These are phyloP conservation scores for Pyrrhoderma noxium DNA, from an alignment of 1,284 basidiomycete genomes.

Conservation along the genomic window DNA sequence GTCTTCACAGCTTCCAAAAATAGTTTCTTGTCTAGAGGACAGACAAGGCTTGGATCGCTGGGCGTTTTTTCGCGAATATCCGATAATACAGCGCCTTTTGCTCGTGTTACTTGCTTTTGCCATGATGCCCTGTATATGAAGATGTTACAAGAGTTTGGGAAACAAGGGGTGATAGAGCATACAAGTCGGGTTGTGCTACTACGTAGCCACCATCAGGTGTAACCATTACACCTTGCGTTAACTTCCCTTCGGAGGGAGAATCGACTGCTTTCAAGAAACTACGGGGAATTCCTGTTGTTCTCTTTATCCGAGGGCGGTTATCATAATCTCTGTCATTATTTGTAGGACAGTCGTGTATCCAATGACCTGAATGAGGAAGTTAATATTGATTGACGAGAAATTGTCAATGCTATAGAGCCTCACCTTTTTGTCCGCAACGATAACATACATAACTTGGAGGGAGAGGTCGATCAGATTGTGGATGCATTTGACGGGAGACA, in stretches of 20 bases:
- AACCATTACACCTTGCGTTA: conserved; percentile 87
- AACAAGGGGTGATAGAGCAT: too few species aligned
- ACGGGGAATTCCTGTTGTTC: conserved; percentile 96
- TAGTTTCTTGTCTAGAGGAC: conserved; percentile 85
- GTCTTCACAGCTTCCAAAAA: conserved; percentile 86
- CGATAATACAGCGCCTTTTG: conserved; percentile 69
- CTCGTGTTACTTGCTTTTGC: conserved; percentile 81
- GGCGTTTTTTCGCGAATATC: conserved; percentile 84
- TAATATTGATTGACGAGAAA: neutral
- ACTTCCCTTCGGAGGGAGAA: conserved; percentile 66
- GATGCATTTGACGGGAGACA: conserved; percentile 34
- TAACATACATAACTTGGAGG: conserved; percentile 99
- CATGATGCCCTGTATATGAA: conserved; percentile 62
- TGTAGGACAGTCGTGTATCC: conserved; percentile 99
- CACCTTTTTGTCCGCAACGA: conserved; percentile 96
- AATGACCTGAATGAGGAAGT: conserved; percentile 63
- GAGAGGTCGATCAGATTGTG: conserved; percentile 59
- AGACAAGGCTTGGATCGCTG: conserved; percentile 69
- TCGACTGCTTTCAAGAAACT: conserved; percentile 97
- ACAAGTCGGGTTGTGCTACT: conserved; percentile 89
- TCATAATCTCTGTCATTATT: conserved; percentile 95
- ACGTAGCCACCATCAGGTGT: conserved; percentile 96
- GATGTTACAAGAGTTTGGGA: neutral
- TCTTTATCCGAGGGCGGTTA: conserved; percentile 91
- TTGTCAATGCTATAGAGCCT: conserved; percentile 24